A percentile compares a stretch with the other conserved stretches of the same genome.
Evolutionary conservation across 2,329 filamentous ascomycete genomes (phyloP).

Genomic region (Calonectria pseudoreteaudii): DNA sequence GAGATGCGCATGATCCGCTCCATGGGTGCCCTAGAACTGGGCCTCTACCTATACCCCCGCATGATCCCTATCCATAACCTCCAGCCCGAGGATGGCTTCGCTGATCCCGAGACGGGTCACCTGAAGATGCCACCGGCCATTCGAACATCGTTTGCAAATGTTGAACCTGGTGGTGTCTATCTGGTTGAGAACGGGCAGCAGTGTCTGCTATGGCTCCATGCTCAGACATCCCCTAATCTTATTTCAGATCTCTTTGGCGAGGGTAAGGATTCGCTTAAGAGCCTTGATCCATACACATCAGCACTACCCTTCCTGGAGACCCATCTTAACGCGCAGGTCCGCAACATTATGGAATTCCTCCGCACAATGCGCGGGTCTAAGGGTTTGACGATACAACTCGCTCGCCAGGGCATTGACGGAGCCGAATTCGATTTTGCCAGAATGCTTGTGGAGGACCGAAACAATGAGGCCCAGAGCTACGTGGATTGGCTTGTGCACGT

Average conservation of each 20-base stretch:
- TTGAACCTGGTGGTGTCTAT: conserved; percentile 95
- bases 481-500: conserved; percentile 98
- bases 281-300: conserved; percentile 84
- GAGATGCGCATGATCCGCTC: conserved; percentile 91
- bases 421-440: conserved; percentile 97
- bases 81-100: conserved; percentile 87
- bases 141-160: conserved; percentile 85
- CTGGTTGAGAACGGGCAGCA: conserved; percentile 95
- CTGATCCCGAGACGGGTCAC: conserved; percentile 87
- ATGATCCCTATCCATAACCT: conserved; percentile 95
- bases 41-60: conserved; percentile 92
- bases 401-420: conserved; percentile 91
- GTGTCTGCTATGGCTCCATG: conserved; percentile 91
- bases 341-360: conserved; percentile 92
- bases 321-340: conserved; percentile 92
- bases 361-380: conserved; percentile 85
- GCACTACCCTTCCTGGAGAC: conserved; percentile 87
- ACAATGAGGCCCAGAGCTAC: conserved; percentile 97
- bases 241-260: conserved; percentile 91
- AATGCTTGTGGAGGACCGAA: conserved; percentile 91
- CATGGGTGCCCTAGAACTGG: conserved; percentile 88
- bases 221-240: conserved; percentile 91
- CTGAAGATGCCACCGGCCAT: conserved; percentile 84
- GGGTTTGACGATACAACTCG: conserved; percentile 88
- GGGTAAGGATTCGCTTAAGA: conserved; percentile 75